Percentiles rank a stretch among this genome's conserved stretches.
These are phyloP conservation scores for Forsythia viridissima DNA, from an alignment of 257 asterid species.

Conservation along the genomic window DNA sequence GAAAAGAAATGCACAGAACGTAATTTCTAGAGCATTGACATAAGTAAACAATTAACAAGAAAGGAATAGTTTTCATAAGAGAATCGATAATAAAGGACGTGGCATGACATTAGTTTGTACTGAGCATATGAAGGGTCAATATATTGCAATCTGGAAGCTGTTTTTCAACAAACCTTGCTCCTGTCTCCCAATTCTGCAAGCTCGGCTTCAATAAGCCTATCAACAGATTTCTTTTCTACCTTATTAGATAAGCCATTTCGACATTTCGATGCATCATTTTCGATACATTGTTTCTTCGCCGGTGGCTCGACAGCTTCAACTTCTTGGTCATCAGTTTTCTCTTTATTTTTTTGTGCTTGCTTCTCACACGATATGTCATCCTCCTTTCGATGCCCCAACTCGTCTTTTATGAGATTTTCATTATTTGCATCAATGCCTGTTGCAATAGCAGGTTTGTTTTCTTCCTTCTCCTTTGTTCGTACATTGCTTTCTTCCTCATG, in stretches of 20 bases:
- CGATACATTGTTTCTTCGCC: constrained; percentile 59
- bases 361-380: constrained; percentile 33
- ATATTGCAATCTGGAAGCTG: neutral
- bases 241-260: constrained; percentile 31
- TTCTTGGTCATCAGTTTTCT: constrained; percentile 41
- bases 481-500: constrained; percentile 33
- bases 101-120: neutral
- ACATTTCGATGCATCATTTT: constrained; percentile 30
- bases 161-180: constrained; percentile 63
- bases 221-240: constrained; percentile 65
- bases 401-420: constrained; percentile 14
- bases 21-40: neutral
- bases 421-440: constrained; percentile 27
- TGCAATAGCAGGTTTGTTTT: constrained; percentile 28
- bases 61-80: constrained; percentile 1
- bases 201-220: constrained; percentile 82
- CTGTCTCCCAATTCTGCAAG: constrained; percentile 85
- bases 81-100: neutral
- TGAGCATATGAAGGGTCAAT: neutral
- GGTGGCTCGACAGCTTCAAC: constrained; percentile 59
- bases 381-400: constrained; percentile 35
- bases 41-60: neutral
- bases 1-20: neutral
- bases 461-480: constrained; percentile 17
- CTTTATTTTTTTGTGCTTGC: constrained; percentile 35